phyloP scores from a whole-genome alignment of 176 grass and related monocot genomes.

The Carex cristatella region DNA sequence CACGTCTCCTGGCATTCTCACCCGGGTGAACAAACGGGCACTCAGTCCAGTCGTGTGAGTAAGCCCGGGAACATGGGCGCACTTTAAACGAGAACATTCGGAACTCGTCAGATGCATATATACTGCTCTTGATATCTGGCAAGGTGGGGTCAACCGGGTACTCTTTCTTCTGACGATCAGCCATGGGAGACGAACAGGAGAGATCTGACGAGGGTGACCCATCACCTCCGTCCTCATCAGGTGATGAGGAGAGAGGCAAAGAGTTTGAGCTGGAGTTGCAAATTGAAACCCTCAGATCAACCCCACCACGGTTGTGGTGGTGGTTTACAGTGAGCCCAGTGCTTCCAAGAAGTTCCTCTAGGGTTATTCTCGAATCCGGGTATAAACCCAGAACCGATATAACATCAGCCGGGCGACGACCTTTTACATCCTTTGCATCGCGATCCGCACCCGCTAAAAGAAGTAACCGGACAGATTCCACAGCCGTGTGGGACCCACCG shows the following conservation, averaged over 20 bases:
- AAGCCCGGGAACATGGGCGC: slow-evolving; percentile 74
- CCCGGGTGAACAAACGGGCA: slow-evolving; percentile 86
- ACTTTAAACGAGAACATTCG: slow-evolving; percentile 91
- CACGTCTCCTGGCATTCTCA: slow-evolving; percentile 75
- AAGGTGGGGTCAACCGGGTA: slow-evolving; percentile 77
- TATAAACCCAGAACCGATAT: slow-evolving; percentile 31
- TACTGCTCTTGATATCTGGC: slow-evolving; percentile 77
- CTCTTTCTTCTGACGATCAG: slow-evolving; percentile 57
- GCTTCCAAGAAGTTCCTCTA: slow-evolving; percentile 44
- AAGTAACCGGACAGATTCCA: slow-evolving; percentile 47
- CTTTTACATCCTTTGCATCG: slow-evolving; percentile 31
- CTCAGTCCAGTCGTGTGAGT: slow-evolving; percentile 92
- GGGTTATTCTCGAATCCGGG: slow-evolving; percentile 18
- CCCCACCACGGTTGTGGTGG: background rate
- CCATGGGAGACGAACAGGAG: slow-evolving; percentile 33
- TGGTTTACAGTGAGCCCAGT: background rate
- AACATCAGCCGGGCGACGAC: slow-evolving; percentile 45
- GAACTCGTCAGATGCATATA: slow-evolving; percentile 78
- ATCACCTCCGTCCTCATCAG: slow-evolving; percentile 35
- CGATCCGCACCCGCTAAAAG: slow-evolving; percentile 65
- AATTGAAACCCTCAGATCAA: slow-evolving; percentile 28
- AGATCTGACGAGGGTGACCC: slow-evolving; percentile 43
- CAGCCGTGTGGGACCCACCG: slow-evolving; percentile 41
- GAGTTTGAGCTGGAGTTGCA: slow-evolving; percentile 35
- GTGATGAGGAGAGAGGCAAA: slow-evolving; percentile 52